Percentiles rank a stretch among this genome's conserved stretches.
These are phyloP conservation scores for Medicago ruthenica DNA, from an alignment of 306 rosid species.

Conservation along the genomic window DNA sequence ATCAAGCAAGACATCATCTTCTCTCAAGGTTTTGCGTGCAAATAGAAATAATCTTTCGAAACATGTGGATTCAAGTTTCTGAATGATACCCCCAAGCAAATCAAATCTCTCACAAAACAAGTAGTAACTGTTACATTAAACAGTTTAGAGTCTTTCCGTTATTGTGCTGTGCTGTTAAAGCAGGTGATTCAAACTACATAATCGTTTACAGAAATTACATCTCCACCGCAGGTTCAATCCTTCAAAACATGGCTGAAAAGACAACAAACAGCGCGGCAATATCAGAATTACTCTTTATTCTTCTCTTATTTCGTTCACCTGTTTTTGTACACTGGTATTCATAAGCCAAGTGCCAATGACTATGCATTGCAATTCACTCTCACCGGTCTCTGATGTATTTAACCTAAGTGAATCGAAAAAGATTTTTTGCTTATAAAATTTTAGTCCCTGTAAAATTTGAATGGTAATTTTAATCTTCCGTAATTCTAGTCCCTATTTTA, in stretches of 20 bases:
- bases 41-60: slow-evolving; percentile 40
- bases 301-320: slow-evolving; percentile 20
- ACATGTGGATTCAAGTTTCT: slow-evolving; percentile 52
- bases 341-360: slow-evolving; percentile 3
- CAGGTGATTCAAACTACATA: slow-evolving; percentile 16
- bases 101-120: slow-evolving; percentile 75
- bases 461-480: too few relatives aligned
- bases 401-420: too few relatives aligned
- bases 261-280: slow-evolving; percentile 35
- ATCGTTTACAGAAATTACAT: slow-evolving; percentile 39
- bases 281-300: slow-evolving; percentile 12
- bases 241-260: slow-evolving; percentile 50
- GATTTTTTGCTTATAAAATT: too few relatives aligned
- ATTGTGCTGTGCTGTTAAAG: background rate
- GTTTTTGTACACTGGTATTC: background rate
- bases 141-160: slow-evolving; percentile 42
- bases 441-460: too few relatives aligned
- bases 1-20: slow-evolving; percentile 46
- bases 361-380: slow-evolving; percentile 41
- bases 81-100: slow-evolving; percentile 65
- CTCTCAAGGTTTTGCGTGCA: slow-evolving; percentile 45
- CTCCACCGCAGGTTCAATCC: slow-evolving; percentile 61
- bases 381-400: too few relatives aligned
- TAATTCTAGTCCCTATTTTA: too few relatives aligned
- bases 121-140: slow-evolving; percentile 49